Conservation (phyloP, 805 yeast species). For the Pichia deserticola region DNA sequence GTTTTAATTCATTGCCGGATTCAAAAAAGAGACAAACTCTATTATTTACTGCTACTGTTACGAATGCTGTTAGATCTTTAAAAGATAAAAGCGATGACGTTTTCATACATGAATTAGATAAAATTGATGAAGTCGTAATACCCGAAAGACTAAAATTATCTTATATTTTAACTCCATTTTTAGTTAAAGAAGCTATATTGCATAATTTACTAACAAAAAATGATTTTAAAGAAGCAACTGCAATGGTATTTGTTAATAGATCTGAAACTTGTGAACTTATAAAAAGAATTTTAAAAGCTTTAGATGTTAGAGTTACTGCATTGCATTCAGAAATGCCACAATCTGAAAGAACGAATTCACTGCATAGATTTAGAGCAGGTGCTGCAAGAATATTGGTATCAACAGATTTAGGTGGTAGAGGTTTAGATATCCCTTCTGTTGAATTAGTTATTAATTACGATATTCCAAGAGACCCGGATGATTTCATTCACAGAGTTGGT, state of each 20-base stretch:
- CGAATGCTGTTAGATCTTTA: conserved; percentile 80
- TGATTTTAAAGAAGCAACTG: conserved; percentile 57
- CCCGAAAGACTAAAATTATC: conserved; percentile 63
- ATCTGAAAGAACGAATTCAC: conserved; percentile 78
- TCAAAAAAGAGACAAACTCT: conserved; percentile 76
- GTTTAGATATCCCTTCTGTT: conserved; percentile 75
- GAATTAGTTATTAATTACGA: conserved; percentile 73
- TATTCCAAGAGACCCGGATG: conserved; percentile 78
- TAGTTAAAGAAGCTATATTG: conserved; percentile 85
- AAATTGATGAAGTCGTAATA: conserved; percentile 67
- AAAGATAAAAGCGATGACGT: conserved; percentile 57
- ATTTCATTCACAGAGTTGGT: conserved; percentile 84
- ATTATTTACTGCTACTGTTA: conserved; percentile 91
- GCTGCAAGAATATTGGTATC: conserved; percentile 92
- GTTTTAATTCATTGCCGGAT: conserved; percentile 66
- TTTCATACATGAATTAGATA: conserved; percentile 68
- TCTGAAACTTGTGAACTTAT: conserved; percentile 85
- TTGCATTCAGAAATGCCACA: conserved; percentile 95
- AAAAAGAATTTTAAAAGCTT: conserved; percentile 62
- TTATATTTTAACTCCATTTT: conserved; percentile 74
- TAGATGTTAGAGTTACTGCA: conserved; percentile 80
- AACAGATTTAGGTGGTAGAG: conserved; percentile 92
- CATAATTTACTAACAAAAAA: conserved; percentile 59
- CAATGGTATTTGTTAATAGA: conserved; percentile 85
- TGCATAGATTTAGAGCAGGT: conserved; percentile 88